Base-by-base conservation (phyloP, 1,284 basidiomycete genomes). In the Ceratobasidium sp. region DNA sequence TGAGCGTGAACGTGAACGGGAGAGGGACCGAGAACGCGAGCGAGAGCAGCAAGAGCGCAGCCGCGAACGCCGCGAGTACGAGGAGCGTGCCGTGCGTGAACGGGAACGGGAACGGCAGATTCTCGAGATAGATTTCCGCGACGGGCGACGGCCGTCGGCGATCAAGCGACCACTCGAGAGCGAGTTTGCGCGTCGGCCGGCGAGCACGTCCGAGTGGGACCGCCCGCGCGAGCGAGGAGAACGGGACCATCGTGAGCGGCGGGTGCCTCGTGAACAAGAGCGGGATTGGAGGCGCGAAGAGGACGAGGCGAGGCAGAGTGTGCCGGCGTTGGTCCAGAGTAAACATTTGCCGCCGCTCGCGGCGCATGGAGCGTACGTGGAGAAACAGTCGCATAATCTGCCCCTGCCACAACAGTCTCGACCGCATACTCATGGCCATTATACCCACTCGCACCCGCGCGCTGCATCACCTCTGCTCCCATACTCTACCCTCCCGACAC, bases 101-200 rank as follows among this genome's bases (percentile, higher is more conserved):
- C 68, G 68, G 25, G 68, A 70, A 19, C 68, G 68, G 15, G 68
- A 70, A 6, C 69, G 69, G 44, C 68, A 57, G 54, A n/a, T n/a
- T n/a, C 68, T 59, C 54, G 68, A 70, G 54, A 56, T 70, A 37
- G 68, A 70, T 19, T 46, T 70, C 29, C 68, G 68, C 29, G 52
- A 59, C 32, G 34, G 37, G 3, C 62, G 62, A 49, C 62, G 62
- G 7, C 43, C 43, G 2, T 6, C 43, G 13, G 11, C 44, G 13
- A 29, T 2, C 40, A 70, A 70, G 22, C 68, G 68, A 52, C 49
- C 52, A 1, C 22, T 65, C 43, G 62, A 65, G 44, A 13, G 32
- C 37, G 68, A 70, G 8, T 70, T 70, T 59, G 29, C 52, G 13
- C 52, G 54, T n/a, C 68, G 68, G n/a, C 52, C 68, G 8, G 13